Evolutionary conservation across 179 eudicot genomes (phyloP).

Genomic region (Beta lomatogona): DNA sequence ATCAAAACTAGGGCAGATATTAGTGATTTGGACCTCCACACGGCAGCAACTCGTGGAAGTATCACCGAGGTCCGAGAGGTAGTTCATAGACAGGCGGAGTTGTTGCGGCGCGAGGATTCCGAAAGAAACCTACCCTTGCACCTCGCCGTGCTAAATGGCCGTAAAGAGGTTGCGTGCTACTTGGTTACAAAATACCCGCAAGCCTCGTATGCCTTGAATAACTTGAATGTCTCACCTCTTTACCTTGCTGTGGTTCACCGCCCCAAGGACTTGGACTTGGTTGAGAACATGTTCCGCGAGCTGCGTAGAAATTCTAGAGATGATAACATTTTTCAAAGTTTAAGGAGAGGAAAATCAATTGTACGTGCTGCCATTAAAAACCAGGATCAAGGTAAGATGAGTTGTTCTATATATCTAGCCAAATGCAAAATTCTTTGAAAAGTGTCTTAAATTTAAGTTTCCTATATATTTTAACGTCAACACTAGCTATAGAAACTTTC

Average conservation of each 20-base stretch:
- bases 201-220: constrained; percentile 23
- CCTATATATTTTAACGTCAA: no score
- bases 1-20: neutral
- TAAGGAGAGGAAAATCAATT: constrained; percentile 16
- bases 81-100: neutral
- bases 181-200: constrained; percentile 26
- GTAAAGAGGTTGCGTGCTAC: constrained; percentile 11
- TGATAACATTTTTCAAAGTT: neutral
- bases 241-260: constrained; percentile 15
- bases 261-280: constrained; percentile 19
- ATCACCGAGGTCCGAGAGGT: neutral
- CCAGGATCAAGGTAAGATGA: constrained; percentile 15
- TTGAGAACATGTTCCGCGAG: constrained; percentile 6
- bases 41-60: constrained; percentile 16
- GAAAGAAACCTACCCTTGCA: constrained; percentile 33
- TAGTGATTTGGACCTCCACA: constrained; percentile 11
- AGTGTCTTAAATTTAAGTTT: no score
- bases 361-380: constrained; percentile 20
- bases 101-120: neutral
- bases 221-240: constrained; percentile 12
- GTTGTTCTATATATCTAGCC: neutral
- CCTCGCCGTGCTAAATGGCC: constrained; percentile 18
- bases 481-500: no score
- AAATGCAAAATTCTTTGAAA: no score
- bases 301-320: neutral